Evolutionary conservation across 257 asterid species (phyloP), one percentile per base, ranked within the genome.

Genomic region (Buddleja alternifolia): DNA sequence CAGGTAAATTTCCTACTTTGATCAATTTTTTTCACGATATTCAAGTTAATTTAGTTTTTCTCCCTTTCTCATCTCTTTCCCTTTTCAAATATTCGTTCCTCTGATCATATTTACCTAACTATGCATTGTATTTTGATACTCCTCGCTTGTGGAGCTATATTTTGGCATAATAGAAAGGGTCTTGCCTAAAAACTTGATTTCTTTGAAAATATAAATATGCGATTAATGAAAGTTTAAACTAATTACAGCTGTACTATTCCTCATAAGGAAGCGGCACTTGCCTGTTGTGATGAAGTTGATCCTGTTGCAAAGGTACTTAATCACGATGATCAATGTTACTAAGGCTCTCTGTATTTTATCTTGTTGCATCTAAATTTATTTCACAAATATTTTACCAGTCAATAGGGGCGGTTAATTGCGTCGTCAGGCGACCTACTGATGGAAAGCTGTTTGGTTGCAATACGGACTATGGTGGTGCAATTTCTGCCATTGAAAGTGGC

Each of bases 401-500:
- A 8, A 94, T 91, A 67, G 99, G 97, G 74, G 99, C 97, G 1
- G 96, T 88, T 55, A 93, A 93, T 83, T 86, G 95, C 77, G 39
- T 91, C 32, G 62, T 87, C 73, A 82, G 93, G 66, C 82, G 76
- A 55, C 87, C 89, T 39, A 62, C 58, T 14, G 88, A 89, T 58
- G 99, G 97, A 62, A 91, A 86, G 84, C 78, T 94, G 73, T 89
- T 82, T 78, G 99, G 97, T 63, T 91, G 90, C 77, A 94, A 94
- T 68, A 91, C 99, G 50, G 99, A 91, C 84, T 87, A 91, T 59
- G 66, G 87, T 59, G 99, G 99, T 77, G 97, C 99, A 61, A 91
- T 94, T 75, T 82, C 96, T 69, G 84, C 99, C 23, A 91, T 94
- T 44, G 99, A 94, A 83, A 83, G 77, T 71, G 89, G 83, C 41